Evolutionary conservation across 2,329 filamentous ascomycete species (phyloP), one percentile per base, ranked within the genome.

Genomic region (Fusarium tuaranense): DNA sequence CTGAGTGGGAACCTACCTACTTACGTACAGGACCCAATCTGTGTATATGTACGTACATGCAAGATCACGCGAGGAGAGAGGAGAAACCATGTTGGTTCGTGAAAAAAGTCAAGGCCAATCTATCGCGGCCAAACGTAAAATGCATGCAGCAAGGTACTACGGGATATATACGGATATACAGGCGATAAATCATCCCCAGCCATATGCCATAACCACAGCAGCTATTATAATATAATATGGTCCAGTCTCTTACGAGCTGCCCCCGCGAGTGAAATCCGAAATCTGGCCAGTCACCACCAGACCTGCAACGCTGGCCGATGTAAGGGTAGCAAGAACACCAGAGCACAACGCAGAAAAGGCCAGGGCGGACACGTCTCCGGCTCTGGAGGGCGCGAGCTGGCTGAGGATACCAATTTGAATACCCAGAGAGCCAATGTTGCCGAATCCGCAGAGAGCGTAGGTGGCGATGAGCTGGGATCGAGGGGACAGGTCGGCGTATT

Each of bases 331-430:
- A 69, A 97, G 85, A 38, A 97, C 90, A 79, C 95, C 95, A 0
- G 93, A 92, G 63, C 95, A 81, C 73, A 97, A 88, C 7, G 95
- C 94, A 36, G 92, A 95, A 22, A 97, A 67, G 4, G 94, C 94
- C 32, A 97, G 88, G 57, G 88, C 88, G 5, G 93, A 92, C 13
- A 97, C 92, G 77, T 97, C 93, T 68, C 92, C 93, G 41, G 90
- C 88, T 53, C 94, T 90, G 5, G 87, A 87, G 1, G 95, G 94
- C 0, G 94, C 92, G 70, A 97, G 90, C 84, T 97, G 94, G 5
- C 92, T 90, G 63, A 97, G 88, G 68, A 97, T 94, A 86, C 95
- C 95, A 71, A 97, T 97, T 84, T 97, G 95, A 66, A 95, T 96
- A 81, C 95, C 95, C 58, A 97, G 89, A 34, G 94, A 96, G 64